phyloP scores from a whole-genome alignment of 2,329 filamentous ascomycete species.

The Coniochaeta pulveracea region DNA sequence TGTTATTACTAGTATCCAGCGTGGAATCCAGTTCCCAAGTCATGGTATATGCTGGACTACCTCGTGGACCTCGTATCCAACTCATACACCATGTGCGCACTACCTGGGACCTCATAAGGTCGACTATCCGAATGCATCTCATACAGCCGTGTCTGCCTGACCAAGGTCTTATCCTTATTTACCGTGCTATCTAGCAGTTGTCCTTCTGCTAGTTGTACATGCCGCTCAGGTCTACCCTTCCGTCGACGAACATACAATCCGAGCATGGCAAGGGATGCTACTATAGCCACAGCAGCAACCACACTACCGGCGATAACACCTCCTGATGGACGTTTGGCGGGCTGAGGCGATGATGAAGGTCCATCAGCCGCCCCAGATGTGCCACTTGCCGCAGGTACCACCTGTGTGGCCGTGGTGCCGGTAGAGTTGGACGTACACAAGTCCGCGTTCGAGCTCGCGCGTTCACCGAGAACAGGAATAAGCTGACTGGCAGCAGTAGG shows the following conservation, averaged over 20 bases:
- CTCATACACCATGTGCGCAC: slow-evolving; percentile 1
- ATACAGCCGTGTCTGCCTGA: background rate
- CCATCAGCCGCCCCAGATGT: no score
- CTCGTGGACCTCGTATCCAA: background rate
- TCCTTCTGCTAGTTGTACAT: background rate
- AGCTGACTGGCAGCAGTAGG: slow-evolving; percentile 6
- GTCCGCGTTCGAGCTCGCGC: background rate
- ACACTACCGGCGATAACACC: background rate
- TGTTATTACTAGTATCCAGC: no score
- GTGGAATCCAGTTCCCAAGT: no score
- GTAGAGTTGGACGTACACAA: no score
- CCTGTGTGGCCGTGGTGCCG: no score
- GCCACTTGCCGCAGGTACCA: no score
- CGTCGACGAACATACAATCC: background rate
- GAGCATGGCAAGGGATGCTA: background rate
- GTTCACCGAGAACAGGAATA: background rate
- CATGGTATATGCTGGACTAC: no score
- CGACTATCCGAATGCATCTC: slow-evolving; percentile 1
- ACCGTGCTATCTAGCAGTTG: background rate
- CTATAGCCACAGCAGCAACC: background rate
- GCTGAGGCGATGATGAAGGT: no score
- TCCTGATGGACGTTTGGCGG: no score
- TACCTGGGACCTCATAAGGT: background rate
- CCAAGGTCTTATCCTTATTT: background rate
- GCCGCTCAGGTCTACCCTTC: background rate